These are phyloP conservation scores for Adansonia rubrostipa DNA, from an alignment of 441 rosid species.

Conservation along the genomic window DNA sequence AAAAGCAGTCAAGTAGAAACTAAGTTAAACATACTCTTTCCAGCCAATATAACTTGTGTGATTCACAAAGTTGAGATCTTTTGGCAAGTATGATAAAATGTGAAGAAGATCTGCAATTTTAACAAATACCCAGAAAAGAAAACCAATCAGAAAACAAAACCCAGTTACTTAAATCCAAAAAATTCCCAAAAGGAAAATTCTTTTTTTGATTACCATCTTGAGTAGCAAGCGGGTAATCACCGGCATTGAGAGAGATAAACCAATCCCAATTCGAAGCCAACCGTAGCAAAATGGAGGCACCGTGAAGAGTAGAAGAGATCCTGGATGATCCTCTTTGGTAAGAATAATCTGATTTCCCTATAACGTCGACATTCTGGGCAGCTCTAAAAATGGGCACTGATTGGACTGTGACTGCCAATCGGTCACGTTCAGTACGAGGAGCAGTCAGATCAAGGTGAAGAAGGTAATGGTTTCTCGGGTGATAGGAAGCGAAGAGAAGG, in stretches of 20 bases:
- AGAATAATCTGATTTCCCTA: constrained; percentile 83
- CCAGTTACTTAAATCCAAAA: neutral
- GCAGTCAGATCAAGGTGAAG: constrained; percentile 82
- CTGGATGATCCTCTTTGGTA: constrained; percentile 76
- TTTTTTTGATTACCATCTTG: constrained; percentile 71
- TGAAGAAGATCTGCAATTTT: constrained; percentile 79
- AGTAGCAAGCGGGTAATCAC: constrained; percentile 87
- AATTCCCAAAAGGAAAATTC: constrained; percentile 7
- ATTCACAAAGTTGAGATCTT: constrained; percentile 71
- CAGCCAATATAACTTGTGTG: constrained; percentile 81
- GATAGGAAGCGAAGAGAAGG: constrained; percentile 73
- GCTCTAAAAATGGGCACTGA: constrained; percentile 69
- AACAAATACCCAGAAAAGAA: constrained; percentile 25
- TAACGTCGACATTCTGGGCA: constrained; percentile 78
- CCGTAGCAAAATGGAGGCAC: constrained; percentile 80
- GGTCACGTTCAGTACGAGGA: constrained; percentile 64
- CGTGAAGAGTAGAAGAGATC: constrained; percentile 79
- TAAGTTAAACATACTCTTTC: constrained; percentile 71
- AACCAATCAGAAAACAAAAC: constrained; percentile 22
- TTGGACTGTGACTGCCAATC: constrained; percentile 57
- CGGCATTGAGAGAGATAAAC: constrained; percentile 70
- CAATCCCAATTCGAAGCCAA: constrained; percentile 82
- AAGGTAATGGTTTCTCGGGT: constrained; percentile 75
- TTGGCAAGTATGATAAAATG: constrained; percentile 75
- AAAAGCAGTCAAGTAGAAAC: constrained; percentile 4